Evolutionary conservation across 768 basidiomycete species (phyloP), one percentile per base, ranked within the genome.

Genomic region (Panaeolus cyanescens): DNA sequence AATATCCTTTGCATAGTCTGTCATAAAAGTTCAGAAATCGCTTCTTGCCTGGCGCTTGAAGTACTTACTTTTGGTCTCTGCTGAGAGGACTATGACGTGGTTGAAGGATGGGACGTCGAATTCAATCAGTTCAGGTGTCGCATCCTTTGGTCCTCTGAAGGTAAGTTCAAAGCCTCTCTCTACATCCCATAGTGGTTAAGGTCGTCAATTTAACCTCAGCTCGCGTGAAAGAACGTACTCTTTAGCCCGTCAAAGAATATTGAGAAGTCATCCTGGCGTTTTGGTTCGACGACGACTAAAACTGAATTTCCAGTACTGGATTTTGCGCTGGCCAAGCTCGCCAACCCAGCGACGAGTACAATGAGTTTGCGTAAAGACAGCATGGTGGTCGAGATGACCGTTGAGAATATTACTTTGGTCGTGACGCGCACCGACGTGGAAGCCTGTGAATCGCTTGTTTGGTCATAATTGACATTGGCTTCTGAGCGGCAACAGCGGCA

Each of bases 51-150:
- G n/a, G n/a, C n/a, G n/a, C n/a, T n/a, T n/a, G n/a, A n/a, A n/a
- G n/a, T n/a, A n/a, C 86, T 70, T 69, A 96, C 96, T 80, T 81
- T 97, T 97, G 42, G 90, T 82, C 61, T 92, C 86, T 10, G 95
- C 90, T 1, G 95, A 85, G 62, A 97, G 89, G 64, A 98, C 72
- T 64, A 98, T 85, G 74, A 97, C 85, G 71, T 98, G 95, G 53
- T 88, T 84, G 75, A 93, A 97, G 53, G 83, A 79, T 36, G 90
- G 85, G 20, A 89, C 82, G 66, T 87, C 92, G 71, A 89, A 87
- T 68, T 89, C 80, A 22, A 89, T 77, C 37, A 95, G 74, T 22
- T 81, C 74, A 9, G 93, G 91, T 53, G 75, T 76, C 45, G 85
- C 83, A 56, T 90, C 91, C 73, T 88, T 93, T 15, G 95, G 92